phyloP scores from a whole-genome alignment of 306 rosid genomes.

The Senna tora region DNA sequence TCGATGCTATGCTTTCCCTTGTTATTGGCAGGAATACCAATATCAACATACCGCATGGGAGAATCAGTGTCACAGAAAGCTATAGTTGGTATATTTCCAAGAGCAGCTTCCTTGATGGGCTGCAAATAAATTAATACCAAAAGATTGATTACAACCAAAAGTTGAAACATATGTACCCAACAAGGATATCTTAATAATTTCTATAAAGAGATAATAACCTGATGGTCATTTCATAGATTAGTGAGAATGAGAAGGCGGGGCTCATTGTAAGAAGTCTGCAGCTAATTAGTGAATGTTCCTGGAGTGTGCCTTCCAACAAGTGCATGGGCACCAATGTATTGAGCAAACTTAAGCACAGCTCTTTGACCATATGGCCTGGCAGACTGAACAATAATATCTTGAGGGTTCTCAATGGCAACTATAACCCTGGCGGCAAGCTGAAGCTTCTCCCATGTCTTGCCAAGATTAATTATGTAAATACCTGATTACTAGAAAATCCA shows the following conservation, averaged over 20 bases:
- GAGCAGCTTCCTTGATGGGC: conserved; percentile 88
- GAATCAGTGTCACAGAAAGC: conserved; percentile 92
- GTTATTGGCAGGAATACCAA: conserved; percentile 88
- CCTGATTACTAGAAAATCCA: conserved; percentile 41
- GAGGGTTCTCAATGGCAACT: conserved; percentile 76
- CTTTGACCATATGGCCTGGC: conserved; percentile 84
- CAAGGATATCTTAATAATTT: neutral
- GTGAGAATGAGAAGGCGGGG: conserved; percentile 87
- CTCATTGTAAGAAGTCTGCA: conserved; percentile 77
- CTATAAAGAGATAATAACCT: conserved; percentile 49
- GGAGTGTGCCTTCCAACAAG: conserved; percentile 84
- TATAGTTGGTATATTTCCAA: conserved; percentile 83
- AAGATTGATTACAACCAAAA: neutral
- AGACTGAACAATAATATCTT: conserved; percentile 72
- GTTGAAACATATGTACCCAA: neutral
- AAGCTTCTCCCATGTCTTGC: conserved; percentile 77
- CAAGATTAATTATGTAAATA: conserved; percentile 76
- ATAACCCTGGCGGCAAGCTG: conserved; percentile 80
- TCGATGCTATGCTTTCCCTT: conserved; percentile 92
- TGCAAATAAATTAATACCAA: conserved; percentile 41
- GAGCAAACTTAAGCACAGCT: conserved; percentile 77
- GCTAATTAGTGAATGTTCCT: conserved; percentile 82
- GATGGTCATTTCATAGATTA: conserved; percentile 82
- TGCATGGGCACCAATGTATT: conserved; percentile 73
- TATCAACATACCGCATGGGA: conserved; percentile 78